Evolutionary conservation across 805 yeast species (phyloP), one percentile per base, ranked within the genome.

Genomic region (Pichia nanzhaoensis): DNA sequence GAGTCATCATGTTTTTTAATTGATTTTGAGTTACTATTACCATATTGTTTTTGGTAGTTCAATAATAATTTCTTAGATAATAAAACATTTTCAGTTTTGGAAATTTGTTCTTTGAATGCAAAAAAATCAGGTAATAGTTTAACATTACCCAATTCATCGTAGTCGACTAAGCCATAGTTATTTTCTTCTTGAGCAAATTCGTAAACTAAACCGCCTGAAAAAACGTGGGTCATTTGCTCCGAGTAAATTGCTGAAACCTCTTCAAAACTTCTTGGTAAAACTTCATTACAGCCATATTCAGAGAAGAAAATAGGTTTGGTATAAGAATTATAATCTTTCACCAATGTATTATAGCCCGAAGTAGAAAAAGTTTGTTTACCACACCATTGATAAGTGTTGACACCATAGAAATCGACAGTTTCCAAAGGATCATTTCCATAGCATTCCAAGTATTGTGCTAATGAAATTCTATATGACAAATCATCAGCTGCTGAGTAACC

Each of bases 401-500:
- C 85, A 3, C 91, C 93, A 59, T 83, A 84, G 55, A 84, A 84
- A 59, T 91, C 98, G 16, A 83, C 80, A 2, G 80, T 64, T 41
- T 80, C 83, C 3, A 59, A 52, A 0, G 73, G 65, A 14, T 65
- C 63, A 2, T 70, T 71, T 18, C 77, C 79, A 20, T 79, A 74
- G 56, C 97, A 90, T 55, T 83, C 91, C 45, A 91, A 71, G 59
- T 85, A 91, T 46, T 78, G 74, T 0, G 96, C 83, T 39, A 90
- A 70, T 0, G 96, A 75, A 8, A 77, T 75, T 55, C 98, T 71
- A 63, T 77, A 90, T 42, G 71, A 65, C 48, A 90, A 71, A 57
- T 90, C 97, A 65, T 91, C 98, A 1, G 97, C 98, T 0, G 98
- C 97, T 0, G 97, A 88, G 61, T 91, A 91, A 0, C 98, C 98